A percentile compares a stretch with the other conserved stretches of the same genome.
Evolutionary conservation across 257 asterid species (phyloP).

Genomic region (Catharanthus roseus): DNA sequence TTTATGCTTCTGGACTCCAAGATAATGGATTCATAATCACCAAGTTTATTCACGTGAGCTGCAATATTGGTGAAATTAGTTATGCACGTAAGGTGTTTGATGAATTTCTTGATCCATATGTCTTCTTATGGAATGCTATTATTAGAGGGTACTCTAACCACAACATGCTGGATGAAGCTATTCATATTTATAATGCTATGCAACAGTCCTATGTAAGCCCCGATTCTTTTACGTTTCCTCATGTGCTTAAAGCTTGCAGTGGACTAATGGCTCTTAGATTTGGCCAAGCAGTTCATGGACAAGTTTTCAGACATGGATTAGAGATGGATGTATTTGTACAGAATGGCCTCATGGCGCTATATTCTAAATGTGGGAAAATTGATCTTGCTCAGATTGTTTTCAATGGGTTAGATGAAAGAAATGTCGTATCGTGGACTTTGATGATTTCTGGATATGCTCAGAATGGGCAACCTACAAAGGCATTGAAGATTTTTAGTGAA

Average conservation of each 20-base stretch:
- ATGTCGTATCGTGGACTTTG: conserved; percentile 56
- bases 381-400: conserved; percentile 35
- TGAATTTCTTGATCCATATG: conserved; percentile 45
- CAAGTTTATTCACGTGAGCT: conserved; percentile 37
- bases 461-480: conserved; percentile 39
- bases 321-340: conserved; percentile 42
- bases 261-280: conserved; percentile 26
- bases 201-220: conserved; percentile 41
- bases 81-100: conserved; percentile 65
- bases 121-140: conserved; percentile 64
- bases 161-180: conserved; percentile 30
- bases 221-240: conserved; percentile 50
- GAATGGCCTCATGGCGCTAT: conserved; percentile 51
- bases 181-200: conserved; percentile 50
- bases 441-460: conserved; percentile 57
- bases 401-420: conserved; percentile 29
- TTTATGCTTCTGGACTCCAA: conserved; percentile 33
- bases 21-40: conserved; percentile 51
- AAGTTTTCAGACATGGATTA: conserved; percentile 41
- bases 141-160: conserved; percentile 54
- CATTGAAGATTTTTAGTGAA: conserved; percentile 42
- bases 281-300: conserved; percentile 56
- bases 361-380: conserved; percentile 40
- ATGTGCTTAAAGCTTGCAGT: conserved; percentile 57
- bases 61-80: conserved; percentile 35